These are phyloP conservation scores for Chamaenerion angustifolium DNA, from an alignment of 345 rosid species.

Conservation along the genomic window DNA sequence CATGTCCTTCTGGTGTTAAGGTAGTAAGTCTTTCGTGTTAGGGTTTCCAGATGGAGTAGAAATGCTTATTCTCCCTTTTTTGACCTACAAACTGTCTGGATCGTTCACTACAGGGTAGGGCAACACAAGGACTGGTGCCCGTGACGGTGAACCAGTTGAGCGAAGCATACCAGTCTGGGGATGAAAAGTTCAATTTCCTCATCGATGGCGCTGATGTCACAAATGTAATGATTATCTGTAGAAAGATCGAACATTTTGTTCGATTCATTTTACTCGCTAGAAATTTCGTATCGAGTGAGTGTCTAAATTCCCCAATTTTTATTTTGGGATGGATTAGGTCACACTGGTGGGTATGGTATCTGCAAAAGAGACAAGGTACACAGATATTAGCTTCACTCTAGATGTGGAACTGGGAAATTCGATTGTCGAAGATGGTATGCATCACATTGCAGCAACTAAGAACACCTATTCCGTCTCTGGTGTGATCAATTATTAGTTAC, in stretches of 20 bases:
- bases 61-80: background rate
- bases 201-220: conserved; percentile 53
- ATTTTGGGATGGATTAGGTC: conserved; percentile 23
- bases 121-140: conserved; percentile 52
- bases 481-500: too few species aligned
- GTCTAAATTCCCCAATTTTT: too few species aligned
- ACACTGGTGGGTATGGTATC: conserved; percentile 65
- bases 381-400: conserved; percentile 51
- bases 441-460: too few species aligned
- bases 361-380: conserved; percentile 38
- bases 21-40: conserved; percentile 11
- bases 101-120: conserved; percentile 36
- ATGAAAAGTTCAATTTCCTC: conserved; percentile 55
- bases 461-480: too few species aligned
- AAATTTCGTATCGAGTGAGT: too few species aligned
- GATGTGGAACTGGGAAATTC: conserved; percentile 85
- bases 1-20: conserved; percentile 37
- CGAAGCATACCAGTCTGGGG: conserved; percentile 56
- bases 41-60: background rate
- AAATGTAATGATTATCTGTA: conserved; percentile 20
- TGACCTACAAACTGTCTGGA: background rate
- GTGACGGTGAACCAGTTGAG: conserved; percentile 82
- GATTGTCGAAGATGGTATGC: conserved; percentile 68
- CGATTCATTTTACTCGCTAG: too few species aligned
- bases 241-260: too few species aligned